Evolutionary conservation across 2,329 filamentous ascomycete species (phyloP), one percentile per base, ranked within the genome.

Genomic region (Incumbomyces delicatus): DNA sequence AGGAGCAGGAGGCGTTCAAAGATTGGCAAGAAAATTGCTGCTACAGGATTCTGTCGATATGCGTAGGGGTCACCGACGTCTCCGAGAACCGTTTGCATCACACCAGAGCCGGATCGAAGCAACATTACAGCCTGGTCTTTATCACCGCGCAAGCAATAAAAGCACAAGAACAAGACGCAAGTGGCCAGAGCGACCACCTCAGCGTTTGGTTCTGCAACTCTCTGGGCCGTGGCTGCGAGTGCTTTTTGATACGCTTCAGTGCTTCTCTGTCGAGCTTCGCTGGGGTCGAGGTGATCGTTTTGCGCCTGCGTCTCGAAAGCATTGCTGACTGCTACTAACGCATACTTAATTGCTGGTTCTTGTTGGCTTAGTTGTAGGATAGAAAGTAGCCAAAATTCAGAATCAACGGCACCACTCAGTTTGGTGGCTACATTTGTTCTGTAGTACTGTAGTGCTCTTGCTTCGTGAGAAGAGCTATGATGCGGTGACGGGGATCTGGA

Each of bases 291-390:
- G n/a, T 6, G 18, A 8, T 22, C 32, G 3, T n/a, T 5, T 16
- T 20, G 11, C 16, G 16, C 17, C 22, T 35, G 31, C 20, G 16
- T 20, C 20, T 44, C 41, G 20, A n/a, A 36, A n/a, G 18, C 14
- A 27, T 27, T 32, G 41, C 41, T 44, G 12, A 52, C 38, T 12
- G 50, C 40, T 7, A 44, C 17, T 17, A 50, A 14, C 11, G 50
- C 48, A 22, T 44, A 39, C 13, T 29, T 22, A 4, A 52, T 31
- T 12, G 48, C 44, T 4, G 39, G 38, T 22, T 52, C 48, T 4
- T 34, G 12, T 14, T 52, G 30, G 20, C 48, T 46, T 10, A 50
- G 33, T 39, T 52, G 50, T 2, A 44, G 43, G 11, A 52, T 12
- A 8, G 34, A 36, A 13, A 6, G 17, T 10, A 44, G 17, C 50